phyloP scores from a whole-genome alignment of 2,329 filamentous ascomycete genomes.

The Verticillium tricorpus region DNA sequence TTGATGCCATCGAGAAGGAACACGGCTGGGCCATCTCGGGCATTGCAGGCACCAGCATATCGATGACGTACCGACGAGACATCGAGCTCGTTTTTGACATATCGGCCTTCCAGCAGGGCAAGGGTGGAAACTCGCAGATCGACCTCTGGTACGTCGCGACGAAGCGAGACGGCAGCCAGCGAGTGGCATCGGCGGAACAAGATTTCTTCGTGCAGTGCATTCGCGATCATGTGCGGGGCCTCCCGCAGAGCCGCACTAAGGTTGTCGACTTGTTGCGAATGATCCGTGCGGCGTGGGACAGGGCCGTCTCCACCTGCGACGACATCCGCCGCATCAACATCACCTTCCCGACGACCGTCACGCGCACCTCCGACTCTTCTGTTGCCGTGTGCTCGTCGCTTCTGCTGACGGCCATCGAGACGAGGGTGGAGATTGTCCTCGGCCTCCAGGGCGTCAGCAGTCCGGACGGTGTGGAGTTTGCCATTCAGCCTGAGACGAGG shows the following conservation, averaged over 20 bases:
- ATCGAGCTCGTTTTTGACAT: constrained; percentile 71
- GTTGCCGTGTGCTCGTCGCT: constrained; percentile 59
- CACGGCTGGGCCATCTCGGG: constrained; percentile 70
- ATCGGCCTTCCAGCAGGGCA: constrained; percentile 47
- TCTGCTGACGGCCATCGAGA: constrained; percentile 59
- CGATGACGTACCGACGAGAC: constrained; percentile 68
- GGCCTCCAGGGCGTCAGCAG: constrained; percentile 44
- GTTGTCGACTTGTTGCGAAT: constrained; percentile 53
- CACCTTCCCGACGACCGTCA: constrained; percentile 60
- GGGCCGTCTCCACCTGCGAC: constrained; percentile 52
- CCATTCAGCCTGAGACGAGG: constrained; percentile 48
- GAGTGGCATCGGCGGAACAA: constrained; percentile 58
- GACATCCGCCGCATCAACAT: constrained; percentile 59
- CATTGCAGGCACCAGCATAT: constrained; percentile 57
- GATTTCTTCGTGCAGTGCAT: constrained; percentile 74
- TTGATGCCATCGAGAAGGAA: constrained; percentile 59
- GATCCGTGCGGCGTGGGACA: constrained; percentile 63
- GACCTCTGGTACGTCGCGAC: constrained; percentile 67
- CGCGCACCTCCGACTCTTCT: constrained; percentile 59
- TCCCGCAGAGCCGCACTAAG: constrained; percentile 54
- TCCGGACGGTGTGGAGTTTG: constrained; percentile 48
- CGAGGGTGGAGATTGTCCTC: constrained; percentile 62
- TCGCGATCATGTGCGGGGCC: constrained; percentile 59
- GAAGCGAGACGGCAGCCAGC: constrained; percentile 45
- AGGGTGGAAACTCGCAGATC: constrained; percentile 46